Conservation (phyloP, 1,284 basidiomycete species). For the Ganoderma leucocontextum region DNA sequence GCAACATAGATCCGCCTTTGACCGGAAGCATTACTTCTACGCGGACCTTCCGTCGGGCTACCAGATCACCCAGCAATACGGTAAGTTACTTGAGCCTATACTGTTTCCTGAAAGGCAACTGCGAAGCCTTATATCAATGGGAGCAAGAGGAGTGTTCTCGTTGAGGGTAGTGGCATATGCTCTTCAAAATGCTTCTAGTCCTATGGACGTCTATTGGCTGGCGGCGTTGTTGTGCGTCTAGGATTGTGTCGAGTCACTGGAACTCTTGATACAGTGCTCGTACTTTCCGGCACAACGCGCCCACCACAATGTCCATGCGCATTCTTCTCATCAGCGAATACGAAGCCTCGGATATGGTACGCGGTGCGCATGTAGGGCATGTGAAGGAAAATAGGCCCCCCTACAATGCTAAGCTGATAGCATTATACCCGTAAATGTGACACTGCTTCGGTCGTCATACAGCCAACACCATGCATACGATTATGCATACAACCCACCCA, state of each 20-base stretch:
- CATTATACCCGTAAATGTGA: neutral
- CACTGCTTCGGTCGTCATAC: neutral
- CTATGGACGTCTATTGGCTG: neutral
- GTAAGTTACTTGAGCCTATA: constrained; percentile 50
- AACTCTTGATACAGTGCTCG: neutral
- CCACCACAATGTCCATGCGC: neutral
- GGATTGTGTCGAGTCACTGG: neutral
- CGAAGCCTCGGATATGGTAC: neutral
- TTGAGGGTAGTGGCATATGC: no score
- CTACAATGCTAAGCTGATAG: neutral
- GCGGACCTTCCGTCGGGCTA: constrained; percentile 94
- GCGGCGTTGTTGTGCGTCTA: neutral
- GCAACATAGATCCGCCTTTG: constrained; percentile 83
- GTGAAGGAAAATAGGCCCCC: neutral
- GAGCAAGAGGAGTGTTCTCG: no score
- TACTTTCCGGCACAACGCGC: neutral
- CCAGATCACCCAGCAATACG: constrained; percentile 97
- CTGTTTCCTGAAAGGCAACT: neutral
- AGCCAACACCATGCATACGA: neutral
- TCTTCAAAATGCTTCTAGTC: neutral
- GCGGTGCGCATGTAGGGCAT: neutral
- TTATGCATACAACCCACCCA: neutral
- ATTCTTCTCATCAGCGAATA: neutral
- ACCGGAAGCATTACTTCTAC: constrained; percentile 99
- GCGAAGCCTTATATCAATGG: neutral